Evolutionary conservation across 495 filamentous ascomycete species (phyloP).

Genomic region (Lasiosphaeris hirsuta): DNA sequence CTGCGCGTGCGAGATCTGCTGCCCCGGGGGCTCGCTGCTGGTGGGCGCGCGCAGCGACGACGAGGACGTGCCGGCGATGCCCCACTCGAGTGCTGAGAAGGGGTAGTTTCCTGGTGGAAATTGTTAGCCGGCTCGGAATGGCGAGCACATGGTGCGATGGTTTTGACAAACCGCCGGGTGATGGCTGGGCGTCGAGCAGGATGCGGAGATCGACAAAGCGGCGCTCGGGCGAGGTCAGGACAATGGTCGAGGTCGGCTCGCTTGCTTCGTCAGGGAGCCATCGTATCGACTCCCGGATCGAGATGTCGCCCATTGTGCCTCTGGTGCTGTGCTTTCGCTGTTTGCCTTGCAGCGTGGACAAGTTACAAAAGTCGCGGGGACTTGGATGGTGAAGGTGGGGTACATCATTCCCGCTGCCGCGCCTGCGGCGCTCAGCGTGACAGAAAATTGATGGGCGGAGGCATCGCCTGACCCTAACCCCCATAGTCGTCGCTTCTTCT

Average conservation of each 20-base stretch:
- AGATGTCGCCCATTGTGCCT: conserved; percentile 34
- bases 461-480: too few relatives aligned
- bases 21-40: not conserved
- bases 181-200: not conserved
- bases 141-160: not conserved
- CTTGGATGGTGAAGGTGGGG: not conserved
- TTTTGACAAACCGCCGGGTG: not conserved
- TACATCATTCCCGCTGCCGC: too few relatives aligned
- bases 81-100: conserved; percentile 43
- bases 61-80: conserved; percentile 50
- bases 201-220: conserved; percentile 53
- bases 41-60: conserved; percentile 1
- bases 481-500: too few relatives aligned
- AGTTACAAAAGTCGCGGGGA: not conserved
- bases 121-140: not conserved
- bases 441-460: not conserved
- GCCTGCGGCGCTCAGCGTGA: too few relatives aligned
- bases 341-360: not conserved
- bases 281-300: conserved; percentile 37
- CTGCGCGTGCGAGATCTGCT: conserved; percentile 22
- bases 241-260: conserved; percentile 44
- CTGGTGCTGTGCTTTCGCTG: too few relatives aligned
- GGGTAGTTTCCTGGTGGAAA: conserved; percentile 5
- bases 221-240: conserved; percentile 46
- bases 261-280: conserved; percentile 39